Conservation (phyloP, 23 red algal species). For the Gracilaria caudata region DNA sequence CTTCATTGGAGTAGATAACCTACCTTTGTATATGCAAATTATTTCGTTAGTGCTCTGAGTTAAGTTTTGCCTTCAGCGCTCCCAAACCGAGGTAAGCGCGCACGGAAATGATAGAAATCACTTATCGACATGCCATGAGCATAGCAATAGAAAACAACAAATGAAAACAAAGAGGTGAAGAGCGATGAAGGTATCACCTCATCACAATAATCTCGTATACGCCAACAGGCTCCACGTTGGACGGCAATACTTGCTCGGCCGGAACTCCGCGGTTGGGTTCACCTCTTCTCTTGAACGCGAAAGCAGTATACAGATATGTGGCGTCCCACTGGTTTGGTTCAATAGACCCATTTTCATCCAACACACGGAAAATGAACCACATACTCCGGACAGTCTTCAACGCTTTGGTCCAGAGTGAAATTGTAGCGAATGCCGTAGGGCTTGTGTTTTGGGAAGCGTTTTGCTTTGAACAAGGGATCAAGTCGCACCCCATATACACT, state of each 20-base stretch:
- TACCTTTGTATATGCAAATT: too few relatives aligned
- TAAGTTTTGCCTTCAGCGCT: too few relatives aligned
- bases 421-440: conserved; percentile 91
- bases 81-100: too few relatives aligned
- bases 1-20: too few relatives aligned
- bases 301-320: conserved; percentile 90
- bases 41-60: too few relatives aligned
- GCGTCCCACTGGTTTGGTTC: conserved; percentile 94
- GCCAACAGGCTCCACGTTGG: conserved; percentile 30
- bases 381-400: conserved; percentile 92
- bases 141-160: neutral
- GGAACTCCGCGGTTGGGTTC: conserved; percentile 19
- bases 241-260: neutral
- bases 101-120: too few relatives aligned
- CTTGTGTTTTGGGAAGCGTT: conserved; percentile 35
- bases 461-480: conserved; percentile 43
- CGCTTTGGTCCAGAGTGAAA: conserved; percentile 88
- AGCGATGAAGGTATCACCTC: neutral
- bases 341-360: conserved; percentile 63
- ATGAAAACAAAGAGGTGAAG: neutral
- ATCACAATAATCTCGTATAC: conserved; percentile 47
- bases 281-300: conserved; percentile 88
- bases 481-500: conserved; percentile 76
- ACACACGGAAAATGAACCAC: conserved; percentile 87
- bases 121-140: too few relatives aligned